These are phyloP conservation scores for Coemansia sp. DNA, from an alignment of 192 early-diverging fungal species.

Conservation along the genomic window DNA sequence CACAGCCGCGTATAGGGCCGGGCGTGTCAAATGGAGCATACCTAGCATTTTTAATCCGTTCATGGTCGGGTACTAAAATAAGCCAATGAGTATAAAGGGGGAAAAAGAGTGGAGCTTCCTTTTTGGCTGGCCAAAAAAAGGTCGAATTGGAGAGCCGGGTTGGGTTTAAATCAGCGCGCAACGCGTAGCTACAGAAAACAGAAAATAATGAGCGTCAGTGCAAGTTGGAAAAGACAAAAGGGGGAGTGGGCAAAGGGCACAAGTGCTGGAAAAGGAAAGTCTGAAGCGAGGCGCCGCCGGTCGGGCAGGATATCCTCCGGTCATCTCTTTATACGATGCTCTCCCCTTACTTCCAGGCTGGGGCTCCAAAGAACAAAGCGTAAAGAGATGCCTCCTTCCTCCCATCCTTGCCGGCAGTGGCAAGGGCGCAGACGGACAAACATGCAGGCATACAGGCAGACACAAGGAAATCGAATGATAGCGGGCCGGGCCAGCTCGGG, in stretches of 20 bases:
- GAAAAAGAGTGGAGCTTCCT: conserved; percentile 1
- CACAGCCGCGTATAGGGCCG: too few relatives aligned
- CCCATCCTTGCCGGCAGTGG: not conserved
- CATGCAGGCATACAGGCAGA: too few relatives aligned
- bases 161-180: not conserved
- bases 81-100: not conserved
- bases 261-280: conserved; percentile 8
- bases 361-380: not conserved
- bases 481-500: too few relatives aligned
- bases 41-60: conserved; percentile 52
- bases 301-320: not conserved
- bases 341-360: not conserved
- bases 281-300: conserved; percentile 2
- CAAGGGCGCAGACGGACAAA: too few relatives aligned
- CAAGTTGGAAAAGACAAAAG: not conserved
- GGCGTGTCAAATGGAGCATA: conserved; percentile 23
- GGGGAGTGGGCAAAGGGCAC: not conserved
- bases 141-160: not conserved
- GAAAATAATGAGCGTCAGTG: not conserved
- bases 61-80: conserved; percentile 29
- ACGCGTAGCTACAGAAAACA: conserved; percentile 21
- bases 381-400: not conserved
- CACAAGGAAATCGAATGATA: too few relatives aligned
- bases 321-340: not conserved
- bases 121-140: conserved; percentile 1